Conservation (phyloP, 2,329 filamentous ascomycete species). For the Aspergillus tamarii region DNA sequence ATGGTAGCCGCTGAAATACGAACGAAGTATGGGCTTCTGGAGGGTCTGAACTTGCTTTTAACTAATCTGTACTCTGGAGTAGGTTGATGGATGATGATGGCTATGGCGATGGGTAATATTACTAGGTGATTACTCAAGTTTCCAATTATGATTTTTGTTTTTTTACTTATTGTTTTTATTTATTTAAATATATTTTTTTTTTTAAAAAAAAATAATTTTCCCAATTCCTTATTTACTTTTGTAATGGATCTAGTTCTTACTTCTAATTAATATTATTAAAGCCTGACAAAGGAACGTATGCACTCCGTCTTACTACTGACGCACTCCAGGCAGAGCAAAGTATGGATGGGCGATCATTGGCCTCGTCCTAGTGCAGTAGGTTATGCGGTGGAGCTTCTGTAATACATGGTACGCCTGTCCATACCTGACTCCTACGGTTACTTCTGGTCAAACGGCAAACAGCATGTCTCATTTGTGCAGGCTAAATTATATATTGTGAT, state of each 20-base stretch:
- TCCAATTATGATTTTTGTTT: not conserved
- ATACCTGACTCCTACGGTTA: not conserved
- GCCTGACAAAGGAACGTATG: not conserved
- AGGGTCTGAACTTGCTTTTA: conserved; percentile 3
- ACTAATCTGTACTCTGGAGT: not conserved
- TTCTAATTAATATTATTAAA: conserved; percentile 7
- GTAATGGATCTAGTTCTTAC: conserved; percentile 2
- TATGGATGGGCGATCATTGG: conserved; percentile 6
- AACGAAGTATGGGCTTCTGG: not conserved
- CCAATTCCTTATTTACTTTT: not conserved
- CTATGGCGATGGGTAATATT: conserved; percentile 2
- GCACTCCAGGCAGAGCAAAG: conserved; percentile 1
- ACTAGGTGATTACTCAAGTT: conserved; percentile 10
- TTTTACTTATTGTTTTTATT: conserved; percentile 4
- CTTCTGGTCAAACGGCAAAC: not conserved
- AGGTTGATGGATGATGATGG: not conserved
- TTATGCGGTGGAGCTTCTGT: conserved; percentile 6
- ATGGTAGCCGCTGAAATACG: not conserved
- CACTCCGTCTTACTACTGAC: conserved; percentile 9
- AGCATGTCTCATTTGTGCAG: not conserved
- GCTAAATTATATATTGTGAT: not conserved
- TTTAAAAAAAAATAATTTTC: not conserved
- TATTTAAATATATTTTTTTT: too few relatives aligned
- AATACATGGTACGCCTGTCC: not conserved
- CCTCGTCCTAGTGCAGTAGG: conserved; percentile 1